phyloP scores from a whole-genome alignment of 148 eudicot species.

The Tetragonia tetragonoides region DNA sequence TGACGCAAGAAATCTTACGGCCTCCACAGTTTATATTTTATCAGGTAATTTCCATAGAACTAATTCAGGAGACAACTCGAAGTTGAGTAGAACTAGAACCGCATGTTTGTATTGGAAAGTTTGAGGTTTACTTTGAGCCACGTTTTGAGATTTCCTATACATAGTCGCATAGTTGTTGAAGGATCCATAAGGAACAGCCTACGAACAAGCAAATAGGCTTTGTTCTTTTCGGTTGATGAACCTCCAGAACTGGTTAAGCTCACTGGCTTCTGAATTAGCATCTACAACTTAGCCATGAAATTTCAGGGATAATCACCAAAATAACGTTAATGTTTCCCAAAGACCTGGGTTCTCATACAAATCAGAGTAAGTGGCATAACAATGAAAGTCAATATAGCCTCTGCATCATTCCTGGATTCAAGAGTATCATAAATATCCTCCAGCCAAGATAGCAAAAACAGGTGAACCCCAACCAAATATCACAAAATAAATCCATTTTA shows the following conservation, averaged over 20 bases:
- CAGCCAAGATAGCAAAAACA: constrained; percentile 1
- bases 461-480: not conserved
- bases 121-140: not conserved
- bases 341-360: not conserved
- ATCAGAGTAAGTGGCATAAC: not conserved
- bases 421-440: constrained; percentile 6
- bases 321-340: not conserved
- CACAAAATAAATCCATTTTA: not conserved
- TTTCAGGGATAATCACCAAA: not conserved
- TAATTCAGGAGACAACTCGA: no score
- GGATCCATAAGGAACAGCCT: not conserved
- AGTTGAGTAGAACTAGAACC: not conserved
- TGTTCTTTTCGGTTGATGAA: no score
- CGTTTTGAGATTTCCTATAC: not conserved
- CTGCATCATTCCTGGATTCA: not conserved
- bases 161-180: not conserved
- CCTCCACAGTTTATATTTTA: no score
- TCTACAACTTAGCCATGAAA: not conserved
- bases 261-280: not conserved
- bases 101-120: not conserved
- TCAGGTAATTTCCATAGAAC: not conserved
- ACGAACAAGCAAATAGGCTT: not conserved
- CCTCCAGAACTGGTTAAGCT: no score
- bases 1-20: not conserved
- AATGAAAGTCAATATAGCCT: not conserved